phyloP scores from a whole-genome alignment of 108 stramenopile species.

The Cafeteria roenbergensis region DNA sequence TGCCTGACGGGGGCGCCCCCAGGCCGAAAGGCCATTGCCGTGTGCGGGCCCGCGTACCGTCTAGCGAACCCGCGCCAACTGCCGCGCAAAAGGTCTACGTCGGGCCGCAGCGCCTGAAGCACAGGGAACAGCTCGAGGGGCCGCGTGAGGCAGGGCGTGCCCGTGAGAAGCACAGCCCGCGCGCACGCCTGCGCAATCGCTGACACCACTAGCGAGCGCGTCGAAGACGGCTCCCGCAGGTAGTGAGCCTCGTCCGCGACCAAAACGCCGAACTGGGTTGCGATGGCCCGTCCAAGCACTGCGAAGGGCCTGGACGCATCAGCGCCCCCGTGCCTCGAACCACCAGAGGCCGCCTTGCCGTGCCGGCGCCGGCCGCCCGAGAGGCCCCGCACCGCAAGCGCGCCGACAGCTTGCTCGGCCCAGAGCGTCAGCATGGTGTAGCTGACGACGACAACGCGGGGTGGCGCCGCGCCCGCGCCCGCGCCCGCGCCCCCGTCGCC shows the following conservation, averaged over 20 bases:
- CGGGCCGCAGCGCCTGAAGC: neutral
- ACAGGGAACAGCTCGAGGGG: constrained; percentile 1
- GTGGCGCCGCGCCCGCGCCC: no score
- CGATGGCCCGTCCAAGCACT: neutral
- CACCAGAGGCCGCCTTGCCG: neutral
- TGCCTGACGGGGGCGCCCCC: no score
- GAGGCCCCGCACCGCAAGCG: neutral
- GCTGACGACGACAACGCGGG: neutral
- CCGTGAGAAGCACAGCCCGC: constrained; percentile 3
- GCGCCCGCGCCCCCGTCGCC: no score
- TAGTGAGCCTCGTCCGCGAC: constrained; percentile 4
- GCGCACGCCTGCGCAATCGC: neutral
- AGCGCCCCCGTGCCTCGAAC: neutral
- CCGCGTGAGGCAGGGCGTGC: neutral
- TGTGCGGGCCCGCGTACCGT: no score
- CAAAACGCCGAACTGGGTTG: neutral
- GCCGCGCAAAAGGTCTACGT: no score
- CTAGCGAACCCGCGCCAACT: no score
- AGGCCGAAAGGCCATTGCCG: no score
- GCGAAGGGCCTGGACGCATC: neutral
- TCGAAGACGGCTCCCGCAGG: neutral
- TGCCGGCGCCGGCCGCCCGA: neutral
- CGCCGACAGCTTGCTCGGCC: neutral
- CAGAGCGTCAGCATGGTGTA: neutral
- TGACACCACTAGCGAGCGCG: neutral